Conservation (phyloP, 495 filamentous ascomycete genomes). For the Tirmania nivea region DNA sequence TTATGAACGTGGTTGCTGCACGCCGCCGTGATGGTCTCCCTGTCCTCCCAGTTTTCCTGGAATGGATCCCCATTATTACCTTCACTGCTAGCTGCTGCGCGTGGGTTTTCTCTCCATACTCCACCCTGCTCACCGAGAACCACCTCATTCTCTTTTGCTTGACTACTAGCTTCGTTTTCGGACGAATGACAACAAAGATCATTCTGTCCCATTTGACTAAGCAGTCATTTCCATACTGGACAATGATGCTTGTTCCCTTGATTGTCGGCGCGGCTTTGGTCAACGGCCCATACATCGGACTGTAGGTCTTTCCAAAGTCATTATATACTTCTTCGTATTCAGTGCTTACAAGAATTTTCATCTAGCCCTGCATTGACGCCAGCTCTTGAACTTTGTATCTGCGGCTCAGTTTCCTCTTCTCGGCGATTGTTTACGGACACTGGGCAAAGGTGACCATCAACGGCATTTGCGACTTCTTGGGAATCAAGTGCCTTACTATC, state of each 20-base stretch:
- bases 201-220: slow-evolving; percentile 85
- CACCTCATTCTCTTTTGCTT: slow-evolving; percentile 80
- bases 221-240: slow-evolving; percentile 95
- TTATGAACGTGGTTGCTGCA: slow-evolving; percentile 61
- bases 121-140: slow-evolving; percentile 55
- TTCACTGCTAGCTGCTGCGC: slow-evolving; percentile 50
- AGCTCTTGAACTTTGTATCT: slow-evolving; percentile 55
- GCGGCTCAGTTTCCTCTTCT: slow-evolving; percentile 57
- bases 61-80: slow-evolving; percentile 78
- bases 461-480: slow-evolving; percentile 75
- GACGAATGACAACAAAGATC: slow-evolving; percentile 99
- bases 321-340: slow-evolving; percentile 1
- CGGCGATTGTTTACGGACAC: slow-evolving; percentile 60
- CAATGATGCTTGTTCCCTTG: slow-evolving; percentile 65
- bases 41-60: slow-evolving; percentile 65
- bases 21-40: slow-evolving; percentile 51
- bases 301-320: slow-evolving; percentile 22
- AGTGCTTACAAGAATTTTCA: not conserved
- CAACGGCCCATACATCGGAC: slow-evolving; percentile 60
- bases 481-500: slow-evolving; percentile 86
- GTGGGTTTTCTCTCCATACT: slow-evolving; percentile 80
- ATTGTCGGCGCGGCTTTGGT: slow-evolving; percentile 62
- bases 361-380: slow-evolving; percentile 30
- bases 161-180: slow-evolving; percentile 87
- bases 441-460: slow-evolving; percentile 85